A percentile compares a stretch with the other conserved stretches of the same genome.
phyloP scores from a whole-genome alignment of 2,329 filamentous ascomycete genomes.

The Phaeosphaeria sp. region DNA sequence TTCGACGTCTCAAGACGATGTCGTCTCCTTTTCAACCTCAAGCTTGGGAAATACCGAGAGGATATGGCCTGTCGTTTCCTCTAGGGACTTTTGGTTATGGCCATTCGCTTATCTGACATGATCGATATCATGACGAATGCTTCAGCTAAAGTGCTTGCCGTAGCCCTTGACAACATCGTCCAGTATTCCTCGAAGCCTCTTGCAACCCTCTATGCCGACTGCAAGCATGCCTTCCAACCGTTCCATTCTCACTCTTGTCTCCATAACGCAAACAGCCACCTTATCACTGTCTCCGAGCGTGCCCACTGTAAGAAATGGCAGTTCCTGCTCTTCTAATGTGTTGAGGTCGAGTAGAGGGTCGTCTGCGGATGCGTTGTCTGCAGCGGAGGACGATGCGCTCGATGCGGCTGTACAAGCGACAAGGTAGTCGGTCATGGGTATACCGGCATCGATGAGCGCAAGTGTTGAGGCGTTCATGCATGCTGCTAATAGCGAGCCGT shows the following conservation, averaged over 20 bases:
- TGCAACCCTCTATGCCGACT: slow-evolving; percentile 90
- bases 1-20: not conserved
- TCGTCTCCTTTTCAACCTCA: not conserved
- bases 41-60: not conserved
- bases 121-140: not conserved
- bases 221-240: slow-evolving; percentile 91
- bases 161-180: slow-evolving; percentile 71
- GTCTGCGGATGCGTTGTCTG: slow-evolving; percentile 68
- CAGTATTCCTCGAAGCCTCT: slow-evolving; percentile 80
- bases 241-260: slow-evolving; percentile 83
- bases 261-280: slow-evolving; percentile 81
- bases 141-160: slow-evolving; percentile 42
- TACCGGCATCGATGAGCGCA: slow-evolving; percentile 90
- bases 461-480: slow-evolving; percentile 91
- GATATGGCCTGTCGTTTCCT: not conserved
- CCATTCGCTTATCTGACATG: not conserved
- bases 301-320: slow-evolving; percentile 86
- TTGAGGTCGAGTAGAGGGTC: slow-evolving; percentile 85
- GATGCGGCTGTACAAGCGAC: slow-evolving; percentile 87
- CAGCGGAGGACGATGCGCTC: slow-evolving; percentile 62
- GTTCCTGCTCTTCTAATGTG: slow-evolving; percentile 79
- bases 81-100: not conserved
- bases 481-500: slow-evolving; percentile 87
- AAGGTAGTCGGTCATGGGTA: slow-evolving; percentile 94
- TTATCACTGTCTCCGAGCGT: slow-evolving; percentile 77